These are phyloP conservation scores for Microsporum canis DNA, from an alignment of 2,329 filamentous ascomycete species.

Conservation along the genomic window DNA sequence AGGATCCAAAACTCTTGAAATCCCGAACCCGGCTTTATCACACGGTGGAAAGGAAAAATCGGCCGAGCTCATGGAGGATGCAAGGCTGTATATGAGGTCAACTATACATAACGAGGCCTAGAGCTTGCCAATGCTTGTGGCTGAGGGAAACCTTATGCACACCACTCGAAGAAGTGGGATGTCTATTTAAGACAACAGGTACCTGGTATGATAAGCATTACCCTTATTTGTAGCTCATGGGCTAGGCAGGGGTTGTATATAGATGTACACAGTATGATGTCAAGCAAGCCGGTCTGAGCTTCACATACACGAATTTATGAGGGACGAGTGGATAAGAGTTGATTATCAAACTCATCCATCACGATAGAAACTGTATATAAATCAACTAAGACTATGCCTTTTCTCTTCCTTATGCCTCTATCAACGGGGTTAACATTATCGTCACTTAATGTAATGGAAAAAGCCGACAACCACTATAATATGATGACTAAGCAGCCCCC, in stretches of 20 bases:
- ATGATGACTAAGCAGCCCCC: background rate
- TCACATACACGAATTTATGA: background rate
- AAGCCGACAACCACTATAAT: background rate
- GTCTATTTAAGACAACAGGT: background rate
- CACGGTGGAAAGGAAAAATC: background rate
- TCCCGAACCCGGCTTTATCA: conserved; percentile 1
- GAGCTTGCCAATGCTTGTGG: background rate
- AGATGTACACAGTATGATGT: background rate
- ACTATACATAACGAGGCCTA: background rate
- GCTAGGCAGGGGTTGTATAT: background rate
- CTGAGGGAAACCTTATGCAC: background rate
- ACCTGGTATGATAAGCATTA: background rate
- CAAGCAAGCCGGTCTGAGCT: background rate
- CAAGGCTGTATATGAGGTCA: background rate
- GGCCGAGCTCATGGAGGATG: background rate
- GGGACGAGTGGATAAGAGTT: background rate
- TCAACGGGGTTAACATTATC: background rate
- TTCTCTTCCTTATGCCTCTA: background rate
- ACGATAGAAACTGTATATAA: background rate
- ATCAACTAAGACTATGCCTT: background rate
- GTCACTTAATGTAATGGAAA: background rate
- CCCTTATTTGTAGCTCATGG: background rate
- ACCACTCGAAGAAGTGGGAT: background rate
- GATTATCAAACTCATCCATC: background rate
- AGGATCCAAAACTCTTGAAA: background rate